Conservation (phyloP, 192 early-diverging fungal genomes). For the Powellomyces hirtus region DNA sequence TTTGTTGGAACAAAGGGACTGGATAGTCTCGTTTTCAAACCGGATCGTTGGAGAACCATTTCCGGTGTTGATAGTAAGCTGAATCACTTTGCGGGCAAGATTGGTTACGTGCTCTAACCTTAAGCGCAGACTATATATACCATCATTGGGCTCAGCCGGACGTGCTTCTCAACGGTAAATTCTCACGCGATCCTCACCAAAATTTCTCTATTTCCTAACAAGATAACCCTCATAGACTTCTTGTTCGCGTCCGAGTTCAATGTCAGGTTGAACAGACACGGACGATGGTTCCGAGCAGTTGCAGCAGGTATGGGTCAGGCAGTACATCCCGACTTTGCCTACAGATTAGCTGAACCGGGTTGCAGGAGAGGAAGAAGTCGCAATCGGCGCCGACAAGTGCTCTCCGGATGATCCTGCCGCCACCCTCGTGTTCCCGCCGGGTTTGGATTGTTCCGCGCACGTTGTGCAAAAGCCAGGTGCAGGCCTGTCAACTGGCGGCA, state of each 20-base stretch:
- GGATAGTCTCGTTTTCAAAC: background rate
- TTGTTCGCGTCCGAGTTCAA: background rate
- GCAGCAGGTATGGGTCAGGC: background rate
- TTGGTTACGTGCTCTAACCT: background rate
- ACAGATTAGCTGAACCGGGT: no score
- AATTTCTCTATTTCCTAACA: background rate
- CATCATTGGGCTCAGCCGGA: conserved; percentile 19
- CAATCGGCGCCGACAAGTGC: background rate
- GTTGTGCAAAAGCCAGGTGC: background rate
- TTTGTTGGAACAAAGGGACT: background rate
- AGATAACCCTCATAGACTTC: background rate
- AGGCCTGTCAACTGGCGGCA: background rate
- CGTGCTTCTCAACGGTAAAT: conserved; percentile 7
- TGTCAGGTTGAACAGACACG: background rate
- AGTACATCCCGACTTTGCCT: no score
- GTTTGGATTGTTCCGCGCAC: background rate
- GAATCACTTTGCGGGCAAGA: background rate
- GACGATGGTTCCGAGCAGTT: background rate
- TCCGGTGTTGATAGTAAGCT: conserved; percentile 1
- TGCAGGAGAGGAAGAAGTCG: background rate
- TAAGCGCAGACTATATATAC: background rate
- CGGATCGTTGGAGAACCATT: conserved; percentile 4
- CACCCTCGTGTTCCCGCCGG: background rate
- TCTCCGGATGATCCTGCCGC: background rate
- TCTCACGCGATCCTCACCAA: no score